Evolutionary conservation across 2,329 filamentous ascomycete genomes (phyloP), one percentile per base, ranked within the genome.

Genomic region (Xylaria sp.): DNA sequence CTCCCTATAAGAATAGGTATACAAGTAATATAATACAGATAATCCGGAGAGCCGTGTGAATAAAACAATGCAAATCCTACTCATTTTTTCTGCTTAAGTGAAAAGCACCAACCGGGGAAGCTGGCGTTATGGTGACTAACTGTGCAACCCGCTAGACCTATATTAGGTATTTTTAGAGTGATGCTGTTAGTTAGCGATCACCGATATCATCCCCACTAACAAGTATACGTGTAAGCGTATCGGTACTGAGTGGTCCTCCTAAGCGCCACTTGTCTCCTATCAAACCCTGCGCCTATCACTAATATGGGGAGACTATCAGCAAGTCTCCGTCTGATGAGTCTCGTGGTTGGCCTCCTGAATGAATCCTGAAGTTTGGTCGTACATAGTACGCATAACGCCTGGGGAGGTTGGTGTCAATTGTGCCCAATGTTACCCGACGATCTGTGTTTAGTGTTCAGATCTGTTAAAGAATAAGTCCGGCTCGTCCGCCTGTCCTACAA

Each of bases 241-340:
- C 58, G 32, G n/a, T 16, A 54, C 54, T 40, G 48, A 60, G 58
- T 63, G 59, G 63, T 63, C 48, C 42, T 59, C 47, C 27, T 69
- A 72, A 55, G 69, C 71, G 74, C 75, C 76, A 77, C 76, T 75
- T 77, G 76, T 77, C 72, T 77, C 76, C 75, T 77, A 72, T 75
- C 75, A 74, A 68, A 58, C 70, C 70, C 62, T 69, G 66, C 53
- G 66, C 25, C 27, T 63, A 65, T 63, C 61, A 50, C 27, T 67
- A 58, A 60, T 23, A 40, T 44, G 48, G 50, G 44, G 60, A 69
- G 42, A 21, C 53, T 54, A 58, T 44, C 37, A 44, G 8, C 37
- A 42, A 58, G 25, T 8, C 16, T 47, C 55, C 9, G 35, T 44
- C 51, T 25, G 29, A 54, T 54, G 35, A 35, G 37, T 23, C 40